Base-by-base conservation (phyloP, 2,329 filamentous ascomycete species). In the Hypoxylon sp. region DNA sequence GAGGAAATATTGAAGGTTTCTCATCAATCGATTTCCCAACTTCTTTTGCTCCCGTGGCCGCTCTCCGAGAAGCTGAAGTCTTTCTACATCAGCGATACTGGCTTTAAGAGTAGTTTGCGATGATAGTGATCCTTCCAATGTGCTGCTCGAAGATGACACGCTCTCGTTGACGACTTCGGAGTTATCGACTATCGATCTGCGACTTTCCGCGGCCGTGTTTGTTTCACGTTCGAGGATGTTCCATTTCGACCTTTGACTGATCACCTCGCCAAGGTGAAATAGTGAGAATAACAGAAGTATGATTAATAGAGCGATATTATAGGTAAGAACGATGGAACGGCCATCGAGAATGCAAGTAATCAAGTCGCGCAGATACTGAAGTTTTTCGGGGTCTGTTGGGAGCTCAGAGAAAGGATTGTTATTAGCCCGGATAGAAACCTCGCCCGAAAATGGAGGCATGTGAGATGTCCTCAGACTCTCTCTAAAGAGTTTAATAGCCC, bases 141-240 rank as follows among this genome's bases (percentile, higher is more conserved):
- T 73, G 51, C 70, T 75, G 55, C 73, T 75, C 3, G 72, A 74
- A 9, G 74, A 75, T 1, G 72, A 74, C 1, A 66, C 72, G 4
- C 57, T 49, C 21, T 59, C 55, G 8, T 48, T 63, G 15, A 40
- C 49, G 10, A 48, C 52, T 26, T 60, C 49, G 23, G 58, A 48
- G 40, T 60, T 43, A 23, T 55, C 57, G 29, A 48, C 27, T 10
- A 48, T 9, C 13, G 59, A 59, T 21, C 11, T 37, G 41, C 40
- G 20, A 13, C 29, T 11, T 51, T 58, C 31, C 35, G 24, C 40
- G 24, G 18, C 24, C n/a, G 40, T 18, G 13, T 43, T 20, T 4
- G 49, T 18, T 5, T 48, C 53, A 47, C 53, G 37, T 38, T 71
- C 63, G 20, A 72, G 65, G 20, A 13, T 43, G 27, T 35, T 54